phyloP scores from a whole-genome alignment of 2,329 filamentous ascomycete genomes.

The Lachnellula hyalina region DNA sequence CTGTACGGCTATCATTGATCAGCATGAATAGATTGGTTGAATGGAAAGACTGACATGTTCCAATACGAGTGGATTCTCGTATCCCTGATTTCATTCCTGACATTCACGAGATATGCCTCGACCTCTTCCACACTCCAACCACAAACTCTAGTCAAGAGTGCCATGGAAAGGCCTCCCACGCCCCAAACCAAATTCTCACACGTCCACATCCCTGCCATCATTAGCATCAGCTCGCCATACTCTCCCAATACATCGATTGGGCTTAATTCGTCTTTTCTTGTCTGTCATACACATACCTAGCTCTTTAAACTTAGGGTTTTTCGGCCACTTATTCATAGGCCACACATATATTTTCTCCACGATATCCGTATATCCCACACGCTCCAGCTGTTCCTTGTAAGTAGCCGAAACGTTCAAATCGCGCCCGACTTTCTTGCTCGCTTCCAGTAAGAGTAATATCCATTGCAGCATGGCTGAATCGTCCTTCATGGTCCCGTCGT shows the following conservation, averaged over 20 bases:
- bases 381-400: conserved; percentile 7
- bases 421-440: conserved; percentile 28
- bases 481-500: conserved; percentile 29
- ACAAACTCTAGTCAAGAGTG: conserved; percentile 14
- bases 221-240: too few relatives aligned
- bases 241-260: too few relatives aligned
- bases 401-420: conserved; percentile 25
- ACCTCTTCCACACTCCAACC: conserved; percentile 13
- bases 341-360: conserved; percentile 41
- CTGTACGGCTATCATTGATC: too few relatives aligned
- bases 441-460: conserved; percentile 26
- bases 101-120: conserved; percentile 28
- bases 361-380: conserved; percentile 17
- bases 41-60: conserved; percentile 8
- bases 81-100: conserved; percentile 31
- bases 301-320: conserved; percentile 34
- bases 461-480: conserved; percentile 9
- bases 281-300: too few relatives aligned
- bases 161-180: conserved; percentile 11
- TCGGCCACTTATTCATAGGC: conserved; percentile 47
- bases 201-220: conserved; percentile 9
- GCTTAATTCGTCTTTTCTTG: too few relatives aligned
- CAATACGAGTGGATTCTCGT: conserved; percentile 30
- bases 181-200: conserved; percentile 12
- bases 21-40: too few relatives aligned